phyloP scores from a whole-genome alignment of 129 eudicot species.

The Scalesia atractyloides region DNA sequence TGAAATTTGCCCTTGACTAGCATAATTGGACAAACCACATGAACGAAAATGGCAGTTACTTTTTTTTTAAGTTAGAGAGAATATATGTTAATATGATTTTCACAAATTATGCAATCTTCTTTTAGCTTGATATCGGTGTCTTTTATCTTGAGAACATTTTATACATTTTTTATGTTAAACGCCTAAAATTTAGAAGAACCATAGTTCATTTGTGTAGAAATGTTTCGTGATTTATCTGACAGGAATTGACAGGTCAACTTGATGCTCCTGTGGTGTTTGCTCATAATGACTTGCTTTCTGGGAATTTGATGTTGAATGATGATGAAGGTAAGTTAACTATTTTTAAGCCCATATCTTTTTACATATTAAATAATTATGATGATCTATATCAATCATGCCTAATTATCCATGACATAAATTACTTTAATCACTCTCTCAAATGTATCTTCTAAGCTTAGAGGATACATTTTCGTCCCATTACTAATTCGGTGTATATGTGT shows the following conservation, averaged over 20 bases:
- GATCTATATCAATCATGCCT: not conserved
- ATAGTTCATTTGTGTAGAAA: conserved; percentile 33
- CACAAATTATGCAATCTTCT: not conserved
- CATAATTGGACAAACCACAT: too few species aligned
- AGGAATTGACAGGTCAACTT: conserved; percentile 79
- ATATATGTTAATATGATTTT: not conserved
- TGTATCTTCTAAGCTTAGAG: not conserved
- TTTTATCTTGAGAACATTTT: conserved; percentile 20
- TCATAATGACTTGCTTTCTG: conserved; percentile 92
- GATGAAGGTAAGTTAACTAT: conserved; percentile 55
- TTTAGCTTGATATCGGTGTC: not conserved
- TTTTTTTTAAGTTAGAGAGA: not conserved
- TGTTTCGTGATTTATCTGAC: conserved; percentile 47
- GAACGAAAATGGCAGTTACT: not conserved
- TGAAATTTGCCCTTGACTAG: too few species aligned
- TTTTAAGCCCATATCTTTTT: conserved; percentile 3
- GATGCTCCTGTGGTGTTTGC: conserved; percentile 83
- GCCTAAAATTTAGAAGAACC: conserved; percentile 13
- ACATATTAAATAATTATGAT: not conserved
- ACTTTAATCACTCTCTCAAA: not conserved
- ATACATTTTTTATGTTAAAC: conserved; percentile 11
- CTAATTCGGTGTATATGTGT: not conserved
- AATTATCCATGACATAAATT: not conserved
- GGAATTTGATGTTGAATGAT: conserved; percentile 83
- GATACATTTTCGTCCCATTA: not conserved